Percentiles rank a stretch among this genome's conserved stretches.
These are phyloP conservation scores for Aspergillus fumigatiaffinis DNA, from an alignment of 2,329 filamentous ascomycete species.

Conservation along the genomic window DNA sequence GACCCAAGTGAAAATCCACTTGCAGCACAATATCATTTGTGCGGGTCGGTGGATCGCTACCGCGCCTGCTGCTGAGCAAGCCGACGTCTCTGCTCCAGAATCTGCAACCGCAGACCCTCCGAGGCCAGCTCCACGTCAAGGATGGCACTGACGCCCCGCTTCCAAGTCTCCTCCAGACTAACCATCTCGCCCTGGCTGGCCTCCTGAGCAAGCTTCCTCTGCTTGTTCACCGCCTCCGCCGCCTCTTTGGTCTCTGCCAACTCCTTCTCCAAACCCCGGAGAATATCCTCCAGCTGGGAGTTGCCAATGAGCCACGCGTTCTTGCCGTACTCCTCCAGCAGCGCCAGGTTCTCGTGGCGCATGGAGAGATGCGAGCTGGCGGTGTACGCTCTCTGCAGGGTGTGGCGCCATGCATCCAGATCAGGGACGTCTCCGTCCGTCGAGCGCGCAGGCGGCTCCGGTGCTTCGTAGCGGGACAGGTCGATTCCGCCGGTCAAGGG, in stretches of 20 bases:
- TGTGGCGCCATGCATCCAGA: slow-evolving; percentile 46
- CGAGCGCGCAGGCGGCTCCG: slow-evolving; percentile 53
- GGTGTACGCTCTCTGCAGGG: slow-evolving; percentile 54
- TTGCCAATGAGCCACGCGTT: slow-evolving; percentile 92
- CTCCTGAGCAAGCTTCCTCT: slow-evolving; percentile 67
- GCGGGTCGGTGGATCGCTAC: slow-evolving; percentile 7
- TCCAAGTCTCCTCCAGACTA: slow-evolving; percentile 74
- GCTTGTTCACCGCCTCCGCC: slow-evolving; percentile 68
- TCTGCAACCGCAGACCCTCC: slow-evolving; percentile 64
- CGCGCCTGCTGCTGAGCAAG: slow-evolving; percentile 32
- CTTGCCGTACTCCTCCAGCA: slow-evolving; percentile 79
- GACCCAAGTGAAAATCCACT: background rate
- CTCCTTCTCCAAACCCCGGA: slow-evolving; percentile 68
- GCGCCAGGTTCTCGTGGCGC: slow-evolving; percentile 58
- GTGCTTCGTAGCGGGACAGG: slow-evolving; percentile 75
- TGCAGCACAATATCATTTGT: background rate
- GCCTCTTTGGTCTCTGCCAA: slow-evolving; percentile 64
- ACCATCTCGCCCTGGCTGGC: slow-evolving; percentile 68
- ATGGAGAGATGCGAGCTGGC: slow-evolving; percentile 56
- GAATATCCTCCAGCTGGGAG: slow-evolving; percentile 68
- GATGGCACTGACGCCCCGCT: slow-evolving; percentile 69
- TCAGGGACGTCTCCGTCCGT: slow-evolving; percentile 29
- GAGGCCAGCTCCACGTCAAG: slow-evolving; percentile 84
- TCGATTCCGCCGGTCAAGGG: slow-evolving; percentile 65
- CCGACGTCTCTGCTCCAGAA: slow-evolving; percentile 57